Percentiles rank a stretch among this genome's conserved stretches.
Conservation (phyloP, 148 eudicot genomes). For the Simmondsia chinensis region DNA sequence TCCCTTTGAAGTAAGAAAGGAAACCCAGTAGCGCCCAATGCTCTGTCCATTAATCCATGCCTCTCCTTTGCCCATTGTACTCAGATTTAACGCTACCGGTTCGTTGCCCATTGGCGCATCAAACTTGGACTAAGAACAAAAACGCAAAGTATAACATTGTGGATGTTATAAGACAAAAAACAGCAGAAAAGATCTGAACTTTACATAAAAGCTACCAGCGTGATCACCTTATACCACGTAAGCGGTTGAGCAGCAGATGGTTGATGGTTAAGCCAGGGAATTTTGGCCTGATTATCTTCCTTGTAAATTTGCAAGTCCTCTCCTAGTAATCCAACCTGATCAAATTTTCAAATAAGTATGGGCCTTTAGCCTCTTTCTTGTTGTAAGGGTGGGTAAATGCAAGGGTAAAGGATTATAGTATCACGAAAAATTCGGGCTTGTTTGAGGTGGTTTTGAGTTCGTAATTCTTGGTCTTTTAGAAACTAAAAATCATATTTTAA, state of each 20-base stretch:
- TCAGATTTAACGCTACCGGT: conserved; percentile 37
- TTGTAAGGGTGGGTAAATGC: too few relatives aligned
- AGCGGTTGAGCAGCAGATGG: conserved; percentile 17
- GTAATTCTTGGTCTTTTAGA: too few relatives aligned
- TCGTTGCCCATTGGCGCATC: conserved; percentile 36
- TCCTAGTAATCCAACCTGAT: conserved; percentile 37
- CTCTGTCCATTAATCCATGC: conserved; percentile 61
- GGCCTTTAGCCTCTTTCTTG: too few relatives aligned
- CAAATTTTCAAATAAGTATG: not conserved
- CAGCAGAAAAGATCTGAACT: not conserved
- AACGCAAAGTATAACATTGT: not conserved
- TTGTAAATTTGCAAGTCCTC: conserved; percentile 26
- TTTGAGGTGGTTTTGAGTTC: too few relatives aligned
- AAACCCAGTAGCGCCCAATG: conserved; percentile 56
- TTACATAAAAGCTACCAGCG: conserved; percentile 1
- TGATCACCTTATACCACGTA: conserved; percentile 44
- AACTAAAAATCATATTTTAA: too few relatives aligned
- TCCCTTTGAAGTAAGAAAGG: conserved; percentile 37
- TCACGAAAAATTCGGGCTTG: too few relatives aligned
- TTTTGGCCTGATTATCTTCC: conserved; percentile 20
- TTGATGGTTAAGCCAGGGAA: conserved; percentile 18
- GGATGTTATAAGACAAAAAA: not conserved
- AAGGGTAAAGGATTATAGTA: too few relatives aligned
- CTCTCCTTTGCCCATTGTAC: conserved; percentile 53
- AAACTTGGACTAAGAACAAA: conserved; percentile 25